Conservation (phyloP, 169 alveolate genomes). For the Eimeria nieschulzi region DNA sequence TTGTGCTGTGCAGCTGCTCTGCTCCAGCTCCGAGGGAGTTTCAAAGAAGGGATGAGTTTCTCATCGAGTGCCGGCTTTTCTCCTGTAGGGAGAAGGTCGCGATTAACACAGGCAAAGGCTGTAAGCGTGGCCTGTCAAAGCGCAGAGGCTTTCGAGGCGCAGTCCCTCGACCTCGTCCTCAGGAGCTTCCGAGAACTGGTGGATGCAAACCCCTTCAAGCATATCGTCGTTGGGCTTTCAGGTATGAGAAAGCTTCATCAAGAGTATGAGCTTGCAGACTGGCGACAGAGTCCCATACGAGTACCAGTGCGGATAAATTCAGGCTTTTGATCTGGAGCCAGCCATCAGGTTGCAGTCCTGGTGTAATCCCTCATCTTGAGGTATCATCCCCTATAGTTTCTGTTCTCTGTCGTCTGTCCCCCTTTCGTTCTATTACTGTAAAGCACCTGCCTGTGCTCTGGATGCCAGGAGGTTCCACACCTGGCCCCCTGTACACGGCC, state of each 20-base stretch:
- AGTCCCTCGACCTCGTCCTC: constrained; percentile 59
- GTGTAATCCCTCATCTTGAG: no score
- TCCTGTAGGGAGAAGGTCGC: constrained; percentile 40
- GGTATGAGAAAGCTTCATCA: constrained; percentile 2
- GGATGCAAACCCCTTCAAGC: constrained; percentile 49
- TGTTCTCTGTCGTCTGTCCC: no score
- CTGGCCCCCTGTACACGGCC: constrained; percentile 66
- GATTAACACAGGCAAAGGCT: constrained; percentile 30
- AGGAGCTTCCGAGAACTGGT: constrained; percentile 23
- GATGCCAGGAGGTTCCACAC: constrained; percentile 70
- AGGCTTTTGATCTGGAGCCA: neutral
- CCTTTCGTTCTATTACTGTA: no score
- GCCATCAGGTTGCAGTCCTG: neutral
- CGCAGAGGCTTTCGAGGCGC: constrained; percentile 55
- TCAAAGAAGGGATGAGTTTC: neutral
- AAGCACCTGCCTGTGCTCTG: neutral
- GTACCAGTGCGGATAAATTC: no score
- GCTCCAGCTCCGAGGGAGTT: constrained; percentile 21
- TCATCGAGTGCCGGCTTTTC: constrained; percentile 5
- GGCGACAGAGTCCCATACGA: neutral
- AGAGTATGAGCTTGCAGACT: neutral
- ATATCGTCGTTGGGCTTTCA: constrained; percentile 54
- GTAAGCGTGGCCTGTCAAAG: constrained; percentile 53
- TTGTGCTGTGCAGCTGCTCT: neutral
- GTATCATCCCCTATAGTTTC: no score